Conservation (phyloP, 768 basidiomycete species). For the Hemileccinum rubropunctum region DNA sequence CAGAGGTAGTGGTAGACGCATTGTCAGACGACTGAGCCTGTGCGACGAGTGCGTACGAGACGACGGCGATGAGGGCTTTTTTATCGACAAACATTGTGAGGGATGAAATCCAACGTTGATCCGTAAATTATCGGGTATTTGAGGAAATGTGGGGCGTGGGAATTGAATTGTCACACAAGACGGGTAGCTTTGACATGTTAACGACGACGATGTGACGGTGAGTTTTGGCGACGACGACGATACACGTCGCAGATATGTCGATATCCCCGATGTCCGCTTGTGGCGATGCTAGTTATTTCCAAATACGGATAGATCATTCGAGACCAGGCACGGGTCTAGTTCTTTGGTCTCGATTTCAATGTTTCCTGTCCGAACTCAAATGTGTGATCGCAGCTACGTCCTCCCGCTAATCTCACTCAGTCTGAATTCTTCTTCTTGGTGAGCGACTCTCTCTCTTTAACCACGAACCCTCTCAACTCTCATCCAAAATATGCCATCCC, state of each 20-base stretch:
- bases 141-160: slow-evolving; percentile 12
- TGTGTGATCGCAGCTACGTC: too few relatives aligned
- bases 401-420: too few relatives aligned
- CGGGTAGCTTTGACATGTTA: neutral
- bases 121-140: slow-evolving; percentile 4
- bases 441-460: neutral
- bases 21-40: slow-evolving; percentile 28
- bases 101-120: neutral
- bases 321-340: neutral
- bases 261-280: too few relatives aligned
- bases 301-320: neutral
- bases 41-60: slow-evolving; percentile 15
- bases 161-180: neutral
- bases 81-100: slow-evolving; percentile 15
- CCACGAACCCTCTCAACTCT: too few relatives aligned
- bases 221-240: too few relatives aligned
- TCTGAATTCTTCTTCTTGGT: too few relatives aligned
- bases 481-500: slow-evolving; percentile 20
- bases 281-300: neutral
- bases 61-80: slow-evolving; percentile 20
- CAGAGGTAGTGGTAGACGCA: neutral
- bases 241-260: too few relatives aligned
- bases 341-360: too few relatives aligned
- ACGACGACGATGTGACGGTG: neutral
- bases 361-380: too few relatives aligned